These are phyloP conservation scores for Aspergillus coremiiformis DNA, from an alignment of 495 filamentous ascomycete species.

Conservation along the genomic window DNA sequence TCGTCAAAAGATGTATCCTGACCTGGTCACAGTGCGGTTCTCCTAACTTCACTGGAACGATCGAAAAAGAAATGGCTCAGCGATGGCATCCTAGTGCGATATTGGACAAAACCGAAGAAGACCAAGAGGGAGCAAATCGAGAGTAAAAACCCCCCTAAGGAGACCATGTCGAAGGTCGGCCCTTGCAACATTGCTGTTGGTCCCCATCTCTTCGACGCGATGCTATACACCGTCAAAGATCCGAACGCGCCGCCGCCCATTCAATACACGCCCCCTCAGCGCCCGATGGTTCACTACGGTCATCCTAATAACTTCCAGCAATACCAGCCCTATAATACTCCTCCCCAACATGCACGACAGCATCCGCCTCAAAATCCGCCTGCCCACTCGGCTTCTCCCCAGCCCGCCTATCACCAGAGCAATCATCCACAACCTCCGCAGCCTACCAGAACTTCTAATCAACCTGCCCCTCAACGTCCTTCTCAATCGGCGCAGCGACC, in stretches of 20 bases:
- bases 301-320: constrained; percentile 49
- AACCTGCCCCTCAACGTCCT: constrained; percentile 24
- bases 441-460: constrained; percentile 21
- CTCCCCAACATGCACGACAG: constrained; percentile 26
- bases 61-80: constrained; percentile 85
- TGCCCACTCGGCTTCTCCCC: constrained; percentile 13
- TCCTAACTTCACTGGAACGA: constrained; percentile 71
- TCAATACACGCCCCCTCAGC: constrained; percentile 45
- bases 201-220: constrained; percentile 84
- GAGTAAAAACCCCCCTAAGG: constrained; percentile 74
- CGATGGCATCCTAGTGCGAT: constrained; percentile 84
- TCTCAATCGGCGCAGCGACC: constrained; percentile 28
- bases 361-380: constrained; percentile 13
- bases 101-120: constrained; percentile 87
- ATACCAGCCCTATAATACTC: constrained; percentile 43
- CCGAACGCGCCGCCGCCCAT: constrained; percentile 42
- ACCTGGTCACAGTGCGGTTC: constrained; percentile 60
- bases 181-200: constrained; percentile 75
- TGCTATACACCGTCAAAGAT: constrained; percentile 80
- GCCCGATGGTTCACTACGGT: constrained; percentile 63
- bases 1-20: not conserved
- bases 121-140: constrained; percentile 62
- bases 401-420: constrained; percentile 11
- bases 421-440: constrained; percentile 23
- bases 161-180: constrained; percentile 80